These are phyloP conservation scores for Penicillium arizonense DNA, from an alignment of 495 filamentous ascomycete species.

Conservation along the genomic window DNA sequence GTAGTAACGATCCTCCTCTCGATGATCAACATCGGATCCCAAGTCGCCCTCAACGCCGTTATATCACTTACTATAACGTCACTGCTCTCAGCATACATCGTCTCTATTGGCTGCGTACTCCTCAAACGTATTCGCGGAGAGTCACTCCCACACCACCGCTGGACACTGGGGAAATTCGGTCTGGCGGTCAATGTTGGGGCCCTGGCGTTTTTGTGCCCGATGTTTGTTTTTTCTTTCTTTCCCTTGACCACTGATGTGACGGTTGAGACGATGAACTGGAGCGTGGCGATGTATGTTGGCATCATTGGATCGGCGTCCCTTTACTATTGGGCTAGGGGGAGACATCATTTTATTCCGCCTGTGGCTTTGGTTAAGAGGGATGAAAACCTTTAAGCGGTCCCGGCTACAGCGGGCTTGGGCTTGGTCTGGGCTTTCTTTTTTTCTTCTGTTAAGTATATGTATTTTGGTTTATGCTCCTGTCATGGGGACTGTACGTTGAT, in stretches of 20 bases:
- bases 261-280: conserved; percentile 48
- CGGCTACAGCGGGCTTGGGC: not conserved
- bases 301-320: conserved; percentile 42
- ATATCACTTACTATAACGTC: conserved; percentile 44
- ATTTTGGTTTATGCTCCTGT: not conserved
- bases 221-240: conserved; percentile 56
- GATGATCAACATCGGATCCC: conserved; percentile 53
- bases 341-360: conserved; percentile 43
- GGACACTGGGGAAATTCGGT: conserved; percentile 50
- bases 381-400: not conserved
- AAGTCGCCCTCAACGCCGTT: conserved; percentile 46
- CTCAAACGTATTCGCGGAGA: conserved; percentile 43
- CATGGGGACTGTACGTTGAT: not conserved
- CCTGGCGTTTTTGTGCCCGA: conserved; percentile 39
- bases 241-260: conserved; percentile 42
- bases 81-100: conserved; percentile 48
- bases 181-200: conserved; percentile 45
- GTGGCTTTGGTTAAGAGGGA: conserved; percentile 45
- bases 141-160: conserved; percentile 42
- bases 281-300: conserved; percentile 45
- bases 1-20: conserved; percentile 46
- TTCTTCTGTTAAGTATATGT: not conserved
- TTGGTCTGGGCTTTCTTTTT: not conserved
- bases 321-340: conserved; percentile 44
- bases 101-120: conserved; percentile 47